Evolutionary conservation across 371 early-diverging fungal species (phyloP), one percentile per base, ranked within the genome.

Genomic region (Circinella minor): DNA sequence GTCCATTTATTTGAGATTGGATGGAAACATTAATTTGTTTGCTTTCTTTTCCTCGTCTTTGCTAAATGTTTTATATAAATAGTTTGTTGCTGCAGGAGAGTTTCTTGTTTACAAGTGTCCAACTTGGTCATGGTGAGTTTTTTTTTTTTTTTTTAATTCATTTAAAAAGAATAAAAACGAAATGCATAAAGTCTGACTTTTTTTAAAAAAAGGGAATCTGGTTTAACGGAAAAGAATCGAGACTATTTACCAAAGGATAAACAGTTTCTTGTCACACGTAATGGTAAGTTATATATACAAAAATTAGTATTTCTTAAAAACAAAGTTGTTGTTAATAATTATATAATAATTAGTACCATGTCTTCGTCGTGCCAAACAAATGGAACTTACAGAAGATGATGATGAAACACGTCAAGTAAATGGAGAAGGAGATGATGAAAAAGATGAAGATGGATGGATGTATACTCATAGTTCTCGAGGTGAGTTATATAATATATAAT

Each of bases 41-140:
- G 36, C 15, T 14, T 34, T 69, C 36, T 14, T 63, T n/a, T 27
- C 39, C 27, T n/a, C n/a, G n/a, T n/a, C n/a, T n/a, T n/a, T n/a
- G n/a, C n/a, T n/a, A n/a, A n/a, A n/a, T n/a, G 27, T 54, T 6
- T 27, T 27, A 27, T 27, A 27, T n/a, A 27, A 27, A 27, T 83
- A 94, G 93, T 99, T 98, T 85, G 92, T 96, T 65, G 92, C 93
- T 36, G 98, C 98, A 8, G 99, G 99, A 36, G 99, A 99, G 77
- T 98, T 95, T 74, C 87, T 99, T 47, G 97, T 96, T 14, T 96
- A 90, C 87, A 98, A 98, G 82, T 98, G 97, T 77, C 98, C 98
- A 13, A 98, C 98, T n/a, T 99, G 99, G 99, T 84, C 88, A 61
- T 99, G 98, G 95, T 92, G 86, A 73, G 80, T 69, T 15, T 54